Base-by-base conservation (phyloP, 148 eudicot genomes). In the Tetragonia tetragonoides region DNA sequence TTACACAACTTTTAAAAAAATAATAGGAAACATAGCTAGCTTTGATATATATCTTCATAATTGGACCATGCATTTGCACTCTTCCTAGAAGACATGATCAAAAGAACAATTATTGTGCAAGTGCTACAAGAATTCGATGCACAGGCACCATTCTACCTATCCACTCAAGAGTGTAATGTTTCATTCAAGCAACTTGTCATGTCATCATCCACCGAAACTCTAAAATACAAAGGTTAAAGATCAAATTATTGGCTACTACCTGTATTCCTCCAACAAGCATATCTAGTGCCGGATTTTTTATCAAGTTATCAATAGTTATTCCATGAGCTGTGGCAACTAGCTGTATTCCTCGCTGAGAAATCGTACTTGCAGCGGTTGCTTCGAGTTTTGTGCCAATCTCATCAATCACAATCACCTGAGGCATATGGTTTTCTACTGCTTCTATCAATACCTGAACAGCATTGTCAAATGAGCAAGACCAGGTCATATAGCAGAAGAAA, bases 241-340 rank as follows among this genome's bases (percentile, higher is more conserved):
- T 11, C 49, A 61, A 9, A 70, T 51, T 62, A 68, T 17, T 62
- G 24, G 37, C 23, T 65, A n/a, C 5, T 20, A 95, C 99, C 90
- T 95, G 99, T 84, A 95, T 84, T 87, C 96, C 99, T 73, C 99
- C 99, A 76, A 95, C 94, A 78, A 95, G 99, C 97, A 95, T 95
- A 82, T 95, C 99, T 77, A 95, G 66, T 37, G 94, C 89, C 79
- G 99, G 99, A 87, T 95, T 95, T 89, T 87, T 87, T 70, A 91
- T 87, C 85, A 95, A 85, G 78, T 95, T 95, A 60, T 91, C 96
- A 42, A 95, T 95, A 41, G 99, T 95, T 78, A 91, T 83, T 83
- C 99, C 99, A 91, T 95, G 99, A 78, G 99, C 99, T 82, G 99
- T 89, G 77, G 96, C 99, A 84, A 95, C 99, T 85, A 95, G 86